Percentiles rank a stretch among this genome's conserved stretches.
Conservation (phyloP, 768 basidiomycete genomes). For the Favolaschia claudopus region DNA sequence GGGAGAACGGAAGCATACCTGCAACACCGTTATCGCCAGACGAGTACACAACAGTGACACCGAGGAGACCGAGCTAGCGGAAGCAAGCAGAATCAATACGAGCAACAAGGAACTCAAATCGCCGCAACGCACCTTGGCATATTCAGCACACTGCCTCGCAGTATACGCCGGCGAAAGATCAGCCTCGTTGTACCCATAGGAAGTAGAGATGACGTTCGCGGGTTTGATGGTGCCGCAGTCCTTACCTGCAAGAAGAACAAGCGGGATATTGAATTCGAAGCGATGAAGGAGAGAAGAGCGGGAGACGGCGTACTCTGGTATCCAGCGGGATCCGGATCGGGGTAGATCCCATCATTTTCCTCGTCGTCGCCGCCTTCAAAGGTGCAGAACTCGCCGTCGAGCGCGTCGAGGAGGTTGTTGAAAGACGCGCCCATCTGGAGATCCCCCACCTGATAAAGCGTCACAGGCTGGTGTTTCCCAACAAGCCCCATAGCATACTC, state of each 20-base stretch:
- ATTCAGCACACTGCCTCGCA: constrained; percentile 55
- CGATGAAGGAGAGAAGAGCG: background rate
- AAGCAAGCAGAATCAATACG: constrained; percentile 42
- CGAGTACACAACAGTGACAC: constrained; percentile 63
- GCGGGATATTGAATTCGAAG: no score
- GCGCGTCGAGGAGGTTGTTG: constrained; percentile 57
- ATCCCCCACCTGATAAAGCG: constrained; percentile 55
- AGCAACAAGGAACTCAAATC: background rate
- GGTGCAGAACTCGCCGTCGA: constrained; percentile 52
- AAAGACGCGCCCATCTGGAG: constrained; percentile 51
- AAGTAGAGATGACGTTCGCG: constrained; percentile 49
- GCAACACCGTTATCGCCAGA: constrained; percentile 68
- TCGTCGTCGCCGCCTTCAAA: constrained; percentile 54
- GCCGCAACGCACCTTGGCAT: constrained; percentile 26
- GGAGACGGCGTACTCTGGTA: constrained; percentile 34
- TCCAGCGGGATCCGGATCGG: constrained; percentile 37
- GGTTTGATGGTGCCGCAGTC: constrained; percentile 50
- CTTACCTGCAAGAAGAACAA: background rate
- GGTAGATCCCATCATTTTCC: constrained; percentile 43
- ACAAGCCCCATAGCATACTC: constrained; percentile 62
- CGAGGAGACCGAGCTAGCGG: constrained; percentile 66
- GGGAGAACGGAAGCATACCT: constrained; percentile 30
- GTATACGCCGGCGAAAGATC: constrained; percentile 47
- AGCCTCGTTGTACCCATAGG: constrained; percentile 52
- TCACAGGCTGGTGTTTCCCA: constrained; percentile 46